Evolutionary conservation across 2,329 filamentous ascomycete species (phyloP).

Genomic region (Penicillium sclerotigenum): DNA sequence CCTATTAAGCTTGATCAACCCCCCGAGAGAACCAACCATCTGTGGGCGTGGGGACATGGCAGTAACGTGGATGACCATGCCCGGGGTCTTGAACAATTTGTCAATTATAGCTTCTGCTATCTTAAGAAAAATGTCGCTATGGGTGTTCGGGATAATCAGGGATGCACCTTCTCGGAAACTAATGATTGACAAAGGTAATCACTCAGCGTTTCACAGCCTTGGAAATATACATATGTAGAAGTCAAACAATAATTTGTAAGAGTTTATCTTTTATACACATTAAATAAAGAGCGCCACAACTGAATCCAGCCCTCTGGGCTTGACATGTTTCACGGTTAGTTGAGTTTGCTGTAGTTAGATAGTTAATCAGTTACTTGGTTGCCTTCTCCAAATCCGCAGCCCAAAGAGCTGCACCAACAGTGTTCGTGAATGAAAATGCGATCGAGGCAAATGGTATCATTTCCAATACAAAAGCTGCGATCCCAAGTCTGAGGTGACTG

Average conservation of each 20-base stretch:
- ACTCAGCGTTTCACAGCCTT: not conserved
- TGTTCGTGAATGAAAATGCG: conserved; percentile 85
- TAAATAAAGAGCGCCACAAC: not conserved
- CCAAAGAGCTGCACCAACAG: conserved; percentile 91
- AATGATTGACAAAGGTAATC: not conserved
- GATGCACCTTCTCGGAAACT: not conserved
- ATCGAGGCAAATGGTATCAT: conserved; percentile 80
- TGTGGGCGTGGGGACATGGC: not conserved
- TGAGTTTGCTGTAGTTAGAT: not conserved
- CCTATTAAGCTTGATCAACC: not conserved
- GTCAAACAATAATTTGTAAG: not conserved
- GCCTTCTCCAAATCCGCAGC: conserved; percentile 74
- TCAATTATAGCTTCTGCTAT: not conserved
- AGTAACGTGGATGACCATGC: not conserved
- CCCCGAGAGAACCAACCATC: not conserved
- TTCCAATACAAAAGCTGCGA: conserved; percentile 77
- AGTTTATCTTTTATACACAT: not conserved
- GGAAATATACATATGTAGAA: not conserved
- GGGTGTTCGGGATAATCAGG: not conserved
- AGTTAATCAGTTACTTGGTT: conserved; percentile 23
- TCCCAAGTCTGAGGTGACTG: conserved; percentile 54
- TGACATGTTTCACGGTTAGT: not conserved
- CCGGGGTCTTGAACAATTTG: not conserved
- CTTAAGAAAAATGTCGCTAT: not conserved
- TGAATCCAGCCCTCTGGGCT: not conserved